phyloP scores from a whole-genome alignment of 2,329 filamentous ascomycete species.

The Aspergillus sp. region DNA sequence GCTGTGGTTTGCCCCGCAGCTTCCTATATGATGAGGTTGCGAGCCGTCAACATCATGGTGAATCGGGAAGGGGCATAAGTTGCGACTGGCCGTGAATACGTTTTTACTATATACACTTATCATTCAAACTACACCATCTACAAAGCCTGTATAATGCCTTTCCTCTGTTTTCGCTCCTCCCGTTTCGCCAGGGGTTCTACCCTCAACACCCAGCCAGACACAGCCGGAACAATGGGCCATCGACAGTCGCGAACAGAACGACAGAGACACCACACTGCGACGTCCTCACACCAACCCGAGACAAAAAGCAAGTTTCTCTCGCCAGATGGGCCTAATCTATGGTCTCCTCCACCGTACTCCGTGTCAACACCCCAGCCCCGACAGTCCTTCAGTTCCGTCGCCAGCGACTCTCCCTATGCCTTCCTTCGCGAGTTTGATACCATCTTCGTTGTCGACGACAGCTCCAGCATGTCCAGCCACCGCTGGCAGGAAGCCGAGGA shows the following conservation, averaged over 20 bases:
- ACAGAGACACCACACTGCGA: background rate
- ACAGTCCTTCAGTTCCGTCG: constrained; percentile 12
- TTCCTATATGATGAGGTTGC: no score
- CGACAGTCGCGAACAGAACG: constrained; percentile 3
- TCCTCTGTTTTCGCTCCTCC: background rate
- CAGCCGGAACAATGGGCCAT: constrained; percentile 3
- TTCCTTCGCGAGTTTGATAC: constrained; percentile 83
- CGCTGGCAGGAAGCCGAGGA: constrained; percentile 72
- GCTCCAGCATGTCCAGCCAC: constrained; percentile 76
- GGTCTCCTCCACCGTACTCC: constrained; percentile 19
- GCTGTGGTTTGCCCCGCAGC: no score
- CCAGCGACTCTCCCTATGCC: constrained; percentile 63
- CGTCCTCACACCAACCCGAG: background rate
- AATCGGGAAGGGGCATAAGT: no score
- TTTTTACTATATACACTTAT: no score
- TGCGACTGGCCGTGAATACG: no score
- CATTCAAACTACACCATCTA: no score
- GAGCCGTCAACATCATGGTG: no score
- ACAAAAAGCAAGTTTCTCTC: background rate
- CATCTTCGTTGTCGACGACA: constrained; percentile 87
- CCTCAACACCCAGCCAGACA: background rate
- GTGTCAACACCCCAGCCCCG: constrained; percentile 23
- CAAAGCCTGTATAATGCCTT: background rate
- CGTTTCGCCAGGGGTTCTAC: background rate
- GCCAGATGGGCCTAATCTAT: constrained; percentile 2